Conservation (phyloP, 331 rosid species). For the Acacia pycnantha region DNA sequence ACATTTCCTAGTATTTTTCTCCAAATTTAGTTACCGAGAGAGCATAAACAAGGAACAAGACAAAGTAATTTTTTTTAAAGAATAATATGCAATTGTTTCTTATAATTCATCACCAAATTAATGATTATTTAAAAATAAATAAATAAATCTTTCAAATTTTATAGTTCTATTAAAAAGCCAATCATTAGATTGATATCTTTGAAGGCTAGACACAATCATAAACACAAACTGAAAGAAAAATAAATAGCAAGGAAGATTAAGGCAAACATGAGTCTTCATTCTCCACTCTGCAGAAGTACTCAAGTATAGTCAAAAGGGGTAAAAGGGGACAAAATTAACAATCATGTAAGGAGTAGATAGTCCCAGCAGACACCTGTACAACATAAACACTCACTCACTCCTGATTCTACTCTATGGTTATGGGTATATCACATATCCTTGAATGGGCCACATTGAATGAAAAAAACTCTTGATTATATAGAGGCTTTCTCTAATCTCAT, state of each 20-base stretch:
- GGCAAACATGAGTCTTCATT: slow-evolving; percentile 16
- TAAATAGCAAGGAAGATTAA: slow-evolving; percentile 21
- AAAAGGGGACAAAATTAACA: neutral
- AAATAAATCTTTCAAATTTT: neutral
- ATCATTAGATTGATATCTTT: neutral
- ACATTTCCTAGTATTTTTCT: neutral
- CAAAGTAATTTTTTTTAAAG: neutral
- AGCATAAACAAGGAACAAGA: neutral
- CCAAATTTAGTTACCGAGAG: neutral
- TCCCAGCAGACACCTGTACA: slow-evolving; percentile 41
- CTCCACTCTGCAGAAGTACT: slow-evolving; percentile 18
- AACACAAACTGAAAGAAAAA: neutral
- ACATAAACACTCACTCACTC: slow-evolving; percentile 25
- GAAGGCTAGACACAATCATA: neutral
- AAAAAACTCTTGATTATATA: slow-evolving; percentile 34
- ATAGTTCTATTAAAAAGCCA: neutral
- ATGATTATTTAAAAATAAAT: neutral
- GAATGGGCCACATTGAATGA: slow-evolving; percentile 30
- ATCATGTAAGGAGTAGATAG: slow-evolving; percentile 23
- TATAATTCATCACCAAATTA: neutral
- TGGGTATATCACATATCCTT: slow-evolving; percentile 34
- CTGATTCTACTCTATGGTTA: slow-evolving; percentile 30
- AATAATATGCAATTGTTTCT: neutral
- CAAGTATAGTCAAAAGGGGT: neutral
- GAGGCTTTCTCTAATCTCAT: slow-evolving; percentile 37